phyloP scores from a whole-genome alignment of 148 eudicot species.

The Chenopodium berlandieri region DNA sequence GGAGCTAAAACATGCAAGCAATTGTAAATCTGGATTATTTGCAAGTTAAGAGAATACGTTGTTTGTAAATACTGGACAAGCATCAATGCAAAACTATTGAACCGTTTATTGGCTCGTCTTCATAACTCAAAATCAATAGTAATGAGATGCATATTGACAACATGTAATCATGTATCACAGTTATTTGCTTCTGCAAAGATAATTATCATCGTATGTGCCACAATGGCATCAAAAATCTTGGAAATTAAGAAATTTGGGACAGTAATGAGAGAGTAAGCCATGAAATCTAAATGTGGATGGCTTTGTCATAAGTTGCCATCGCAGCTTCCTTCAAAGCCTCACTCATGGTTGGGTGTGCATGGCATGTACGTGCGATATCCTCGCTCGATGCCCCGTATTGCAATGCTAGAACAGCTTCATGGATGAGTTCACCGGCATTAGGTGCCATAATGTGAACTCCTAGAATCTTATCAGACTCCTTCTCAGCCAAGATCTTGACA shows the following conservation, averaged over 20 bases:
- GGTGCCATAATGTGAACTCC: conserved; percentile 96
- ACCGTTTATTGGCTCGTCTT: background rate
- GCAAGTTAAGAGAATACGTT: background rate
- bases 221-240: conserved; percentile 4
- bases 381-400: conserved; percentile 90
- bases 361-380: conserved; percentile 98
- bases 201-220: conserved; percentile 15
- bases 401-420: conserved; percentile 82
- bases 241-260: background rate
- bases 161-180: background rate
- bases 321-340: conserved; percentile 98
- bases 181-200: conserved; percentile 6
- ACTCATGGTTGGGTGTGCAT: conserved; percentile 99
- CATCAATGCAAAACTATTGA: conserved; percentile 11
- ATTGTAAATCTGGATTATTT: background rate
- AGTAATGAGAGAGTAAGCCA: background rate
- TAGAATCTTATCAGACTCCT: conserved; percentile 80
- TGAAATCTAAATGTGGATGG: conserved; percentile 44
- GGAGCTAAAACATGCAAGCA: background rate
- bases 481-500: conserved; percentile 84
- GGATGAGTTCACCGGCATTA: conserved; percentile 96
- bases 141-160: conserved; percentile 9
- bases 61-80: background rate
- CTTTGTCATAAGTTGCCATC: conserved; percentile 51
- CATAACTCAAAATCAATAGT: conserved; percentile 2